Conservation (phyloP, 805 yeast species). For the Starmerella kuoi region DNA sequence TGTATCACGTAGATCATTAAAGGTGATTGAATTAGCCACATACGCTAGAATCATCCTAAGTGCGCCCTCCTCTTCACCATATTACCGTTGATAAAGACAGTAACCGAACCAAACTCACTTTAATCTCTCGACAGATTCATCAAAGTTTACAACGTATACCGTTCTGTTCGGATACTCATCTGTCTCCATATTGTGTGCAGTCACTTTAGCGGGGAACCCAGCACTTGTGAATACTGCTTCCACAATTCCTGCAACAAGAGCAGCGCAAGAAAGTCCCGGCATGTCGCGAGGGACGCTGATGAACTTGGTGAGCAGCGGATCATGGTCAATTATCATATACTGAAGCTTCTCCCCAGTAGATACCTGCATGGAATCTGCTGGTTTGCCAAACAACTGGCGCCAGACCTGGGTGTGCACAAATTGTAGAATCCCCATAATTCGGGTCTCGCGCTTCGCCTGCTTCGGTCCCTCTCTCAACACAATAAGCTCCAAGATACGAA, state of each 20-base stretch:
- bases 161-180: conserved; percentile 52
- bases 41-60: too few relatives aligned
- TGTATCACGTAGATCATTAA: too few relatives aligned
- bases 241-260: conserved; percentile 72
- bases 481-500: conserved; percentile 53
- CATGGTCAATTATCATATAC: conserved; percentile 69
- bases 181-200: conserved; percentile 67
- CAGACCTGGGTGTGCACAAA: conserved; percentile 64
- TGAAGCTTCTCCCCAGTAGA: conserved; percentile 54
- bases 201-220: conserved; percentile 59
- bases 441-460: conserved; percentile 46
- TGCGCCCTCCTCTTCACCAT: too few relatives aligned
- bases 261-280: conserved; percentile 64
- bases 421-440: conserved; percentile 54
- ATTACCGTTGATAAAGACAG: too few relatives aligned
- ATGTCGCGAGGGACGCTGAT: conserved; percentile 71
- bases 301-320: conserved; percentile 58
- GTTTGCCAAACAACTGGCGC: conserved; percentile 58
- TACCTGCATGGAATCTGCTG: conserved; percentile 65
- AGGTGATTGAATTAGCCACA: too few relatives aligned
- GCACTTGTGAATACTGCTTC: conserved; percentile 71
- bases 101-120: not conserved
- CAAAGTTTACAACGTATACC: conserved; percentile 64
- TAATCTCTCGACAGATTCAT: conserved; percentile 22
- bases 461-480: conserved; percentile 52